A percentile compares a stretch with the other conserved stretches of the same genome.
phyloP scores from a whole-genome alignment of 176 grass and related monocot genomes.

The Rhynchospora pubera region DNA sequence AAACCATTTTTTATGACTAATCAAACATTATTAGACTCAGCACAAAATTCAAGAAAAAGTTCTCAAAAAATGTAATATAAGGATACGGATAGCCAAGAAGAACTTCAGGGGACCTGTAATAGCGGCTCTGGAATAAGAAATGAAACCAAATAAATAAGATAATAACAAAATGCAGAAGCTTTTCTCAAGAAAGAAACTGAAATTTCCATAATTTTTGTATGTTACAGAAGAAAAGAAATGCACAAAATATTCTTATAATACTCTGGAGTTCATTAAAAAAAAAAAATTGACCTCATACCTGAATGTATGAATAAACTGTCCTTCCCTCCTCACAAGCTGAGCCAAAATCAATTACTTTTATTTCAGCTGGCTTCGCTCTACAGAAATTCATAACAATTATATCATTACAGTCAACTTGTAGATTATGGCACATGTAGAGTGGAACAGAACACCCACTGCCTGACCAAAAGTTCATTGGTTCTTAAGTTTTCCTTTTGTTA shows the following conservation, averaged over 20 bases:
- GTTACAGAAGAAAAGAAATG: neutral
- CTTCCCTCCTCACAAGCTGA: slow-evolving; percentile 94
- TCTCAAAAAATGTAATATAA: slow-evolving; percentile 23
- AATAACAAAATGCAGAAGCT: slow-evolving; percentile 18
- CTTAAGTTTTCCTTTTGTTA: neutral
- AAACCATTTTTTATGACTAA: neutral
- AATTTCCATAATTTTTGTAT: neutral
- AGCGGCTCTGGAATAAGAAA: slow-evolving; percentile 76
- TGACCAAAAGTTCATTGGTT: neutral
- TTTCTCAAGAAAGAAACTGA: slow-evolving; percentile 25
- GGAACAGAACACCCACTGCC: neutral
- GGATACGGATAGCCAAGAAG: slow-evolving; percentile 99
- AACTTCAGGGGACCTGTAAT: slow-evolving; percentile 97
- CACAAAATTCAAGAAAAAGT: neutral
- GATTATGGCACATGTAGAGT: slow-evolving; percentile 6
- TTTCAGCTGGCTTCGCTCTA: slow-evolving; percentile 78
- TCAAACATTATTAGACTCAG: neutral
- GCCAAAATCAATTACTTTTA: slow-evolving; percentile 99
- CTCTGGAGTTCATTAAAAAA: slow-evolving; percentile 14
- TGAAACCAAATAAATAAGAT: slow-evolving; percentile 20
- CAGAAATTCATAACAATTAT: slow-evolving; percentile 19
- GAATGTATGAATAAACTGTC: slow-evolving; percentile 96
- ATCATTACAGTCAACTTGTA: neutral
- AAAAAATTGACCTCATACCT: slow-evolving; percentile 45
- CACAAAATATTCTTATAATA: neutral